phyloP scores from a whole-genome alignment of 225 moss, liverwort and hornwort genomes.

The Rhytidiadelphus loreus region DNA sequence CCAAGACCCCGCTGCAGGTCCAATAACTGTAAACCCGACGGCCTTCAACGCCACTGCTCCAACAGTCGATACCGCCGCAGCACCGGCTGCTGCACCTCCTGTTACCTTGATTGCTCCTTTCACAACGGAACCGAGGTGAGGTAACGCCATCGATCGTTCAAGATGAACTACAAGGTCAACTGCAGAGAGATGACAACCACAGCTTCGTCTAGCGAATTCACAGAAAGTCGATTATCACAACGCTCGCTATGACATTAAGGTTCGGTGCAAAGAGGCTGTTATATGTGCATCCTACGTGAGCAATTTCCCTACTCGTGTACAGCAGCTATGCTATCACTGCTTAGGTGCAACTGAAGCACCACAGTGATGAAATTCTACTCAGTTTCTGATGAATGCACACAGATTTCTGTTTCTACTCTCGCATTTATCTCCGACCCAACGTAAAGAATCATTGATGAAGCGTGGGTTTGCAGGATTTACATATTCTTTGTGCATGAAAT shows the following conservation, averaged over 20 bases:
- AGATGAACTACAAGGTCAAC: background rate
- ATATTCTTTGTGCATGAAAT: background rate
- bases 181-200: background rate
- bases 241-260: no score
- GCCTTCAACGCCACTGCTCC: accelerated
- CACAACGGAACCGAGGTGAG: background rate
- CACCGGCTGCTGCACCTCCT: background rate
- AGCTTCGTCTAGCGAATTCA: background rate
- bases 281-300: background rate
- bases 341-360: background rate
- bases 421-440: no score
- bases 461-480: background rate
- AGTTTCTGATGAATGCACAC: background rate
- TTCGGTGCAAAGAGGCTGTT: no score
- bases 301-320: background rate
- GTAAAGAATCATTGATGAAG: background rate
- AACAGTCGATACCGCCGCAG: accelerated
- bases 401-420: background rate
- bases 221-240: background rate
- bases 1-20: background rate
- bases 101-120: background rate
- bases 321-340: background rate
- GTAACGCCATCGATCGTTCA: background rate
- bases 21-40: background rate
- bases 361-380: background rate